Percentiles rank a stretch among this genome's conserved stretches.
Evolutionary conservation across 2,329 filamentous ascomycete genomes (phyloP).

Genomic region (Acephala macrosclerotiorum): DNA sequence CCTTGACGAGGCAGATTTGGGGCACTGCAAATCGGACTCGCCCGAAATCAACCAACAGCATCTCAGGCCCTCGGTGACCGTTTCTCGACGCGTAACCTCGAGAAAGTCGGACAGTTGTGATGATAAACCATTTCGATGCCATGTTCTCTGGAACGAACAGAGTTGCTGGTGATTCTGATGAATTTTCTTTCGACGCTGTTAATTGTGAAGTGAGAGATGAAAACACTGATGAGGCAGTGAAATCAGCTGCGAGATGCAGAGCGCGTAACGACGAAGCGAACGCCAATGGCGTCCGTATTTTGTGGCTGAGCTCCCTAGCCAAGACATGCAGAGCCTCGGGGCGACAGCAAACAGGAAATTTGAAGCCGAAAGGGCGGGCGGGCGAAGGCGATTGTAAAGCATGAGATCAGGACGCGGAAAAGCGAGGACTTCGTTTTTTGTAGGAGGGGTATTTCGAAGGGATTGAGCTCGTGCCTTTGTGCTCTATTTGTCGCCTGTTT

Average conservation of each 20-base stretch:
- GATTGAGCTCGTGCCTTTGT: background rate
- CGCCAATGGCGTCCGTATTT: background rate
- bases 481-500: background rate
- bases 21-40: background rate
- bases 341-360: conserved; percentile 7
- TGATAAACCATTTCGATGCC: background rate
- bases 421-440: background rate
- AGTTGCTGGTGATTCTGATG: background rate
- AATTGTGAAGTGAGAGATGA: background rate
- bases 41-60: background rate
- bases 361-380: background rate
- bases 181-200: background rate
- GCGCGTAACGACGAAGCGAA: background rate
- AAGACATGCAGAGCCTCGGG: background rate
- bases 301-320: conserved; percentile 1
- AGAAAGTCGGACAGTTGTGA: background rate
- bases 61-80: background rate
- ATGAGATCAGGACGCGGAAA: background rate
- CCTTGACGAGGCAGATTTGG: background rate
- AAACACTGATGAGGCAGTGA: conserved; percentile 10
- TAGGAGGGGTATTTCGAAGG: background rate
- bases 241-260: background rate
- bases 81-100: background rate
- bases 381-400: background rate
- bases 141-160: background rate